Evolutionary conservation across 2,329 filamentous ascomycete genomes (phyloP).

Genomic region (Corynespora cassiicola): DNA sequence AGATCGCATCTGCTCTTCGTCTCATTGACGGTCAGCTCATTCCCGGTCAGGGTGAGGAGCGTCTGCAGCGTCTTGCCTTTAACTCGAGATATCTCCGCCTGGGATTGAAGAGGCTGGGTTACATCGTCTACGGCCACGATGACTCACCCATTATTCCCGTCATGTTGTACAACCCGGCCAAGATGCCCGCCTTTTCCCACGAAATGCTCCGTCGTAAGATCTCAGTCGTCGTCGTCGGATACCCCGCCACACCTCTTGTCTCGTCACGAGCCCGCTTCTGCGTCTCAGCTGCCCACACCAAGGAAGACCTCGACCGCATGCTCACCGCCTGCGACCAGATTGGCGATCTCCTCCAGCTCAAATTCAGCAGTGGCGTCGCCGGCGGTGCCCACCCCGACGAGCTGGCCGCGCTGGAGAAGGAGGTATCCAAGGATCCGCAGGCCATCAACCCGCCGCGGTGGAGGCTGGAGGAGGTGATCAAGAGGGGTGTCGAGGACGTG

Average conservation of each 20-base stretch:
- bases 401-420: constrained; percentile 70
- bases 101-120: constrained; percentile 93
- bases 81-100: constrained; percentile 98
- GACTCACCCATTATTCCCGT: constrained; percentile 97
- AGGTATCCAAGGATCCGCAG: constrained; percentile 59
- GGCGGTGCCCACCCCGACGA: constrained; percentile 82
- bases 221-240: constrained; percentile 94
- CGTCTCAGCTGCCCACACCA: constrained; percentile 94
- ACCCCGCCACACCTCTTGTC: constrained; percentile 94
- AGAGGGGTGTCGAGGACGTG: constrained; percentile 75
- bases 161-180: constrained; percentile 96
- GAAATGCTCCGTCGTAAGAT: constrained; percentile 99
- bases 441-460: constrained; percentile 75
- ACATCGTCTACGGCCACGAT: constrained; percentile 96
- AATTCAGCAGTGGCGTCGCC: constrained; percentile 95
- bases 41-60: constrained; percentile 93
- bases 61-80: constrained; percentile 93
- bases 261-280: constrained; percentile 96
- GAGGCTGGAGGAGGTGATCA: constrained; percentile 77
- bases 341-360: constrained; percentile 89
- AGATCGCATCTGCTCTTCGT: constrained; percentile 85
- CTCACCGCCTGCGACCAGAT: constrained; percentile 90
- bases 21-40: constrained; percentile 88
- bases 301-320: constrained; percentile 93
- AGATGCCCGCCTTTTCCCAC: constrained; percentile 97